phyloP scores from a whole-genome alignment of 179 eudicot species.

The Pouteria campechiana region DNA sequence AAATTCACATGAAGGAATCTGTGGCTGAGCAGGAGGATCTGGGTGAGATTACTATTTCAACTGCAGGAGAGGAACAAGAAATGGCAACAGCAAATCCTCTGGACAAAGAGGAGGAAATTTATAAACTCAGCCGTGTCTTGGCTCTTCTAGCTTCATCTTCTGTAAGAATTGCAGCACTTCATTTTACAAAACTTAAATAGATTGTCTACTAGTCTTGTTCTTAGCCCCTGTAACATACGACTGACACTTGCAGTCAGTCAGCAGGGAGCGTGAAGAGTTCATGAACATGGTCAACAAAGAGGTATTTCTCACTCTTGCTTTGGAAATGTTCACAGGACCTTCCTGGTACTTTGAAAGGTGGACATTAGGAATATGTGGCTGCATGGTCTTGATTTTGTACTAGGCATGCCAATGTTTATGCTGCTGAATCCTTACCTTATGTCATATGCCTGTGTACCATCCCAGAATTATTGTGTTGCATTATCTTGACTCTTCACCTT shows the following conservation, averaged over 20 bases:
- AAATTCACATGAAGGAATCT: conserved; percentile 41
- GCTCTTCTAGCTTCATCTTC: conserved; percentile 94
- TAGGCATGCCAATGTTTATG: too few relatives aligned
- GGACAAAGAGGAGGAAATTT: conserved; percentile 65
- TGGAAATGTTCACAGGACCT: too few relatives aligned
- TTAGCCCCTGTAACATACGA: conserved; percentile 4
- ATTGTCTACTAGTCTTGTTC: background rate
- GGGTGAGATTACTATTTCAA: conserved; percentile 49
- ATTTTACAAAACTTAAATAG: background rate
- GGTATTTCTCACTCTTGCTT: conserved; percentile 29
- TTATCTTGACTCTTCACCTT: too few relatives aligned
- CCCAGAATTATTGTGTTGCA: too few relatives aligned
- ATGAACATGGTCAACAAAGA: conserved; percentile 83
- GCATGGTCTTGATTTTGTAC: too few relatives aligned
- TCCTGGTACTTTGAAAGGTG: too few relatives aligned
- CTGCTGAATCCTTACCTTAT: too few relatives aligned
- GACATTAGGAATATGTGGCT: too few relatives aligned
- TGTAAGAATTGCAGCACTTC: conserved; percentile 24
- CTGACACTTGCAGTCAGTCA: conserved; percentile 69
- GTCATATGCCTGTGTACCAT: too few relatives aligned
- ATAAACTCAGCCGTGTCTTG: conserved; percentile 83
- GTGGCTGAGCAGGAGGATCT: conserved; percentile 34
- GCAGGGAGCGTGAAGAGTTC: conserved; percentile 90
- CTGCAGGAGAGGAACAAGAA: conserved; percentile 56
- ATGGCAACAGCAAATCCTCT: conserved; percentile 43